phyloP scores from a whole-genome alignment of 306 rosid species.

The Delonix regia region DNA sequence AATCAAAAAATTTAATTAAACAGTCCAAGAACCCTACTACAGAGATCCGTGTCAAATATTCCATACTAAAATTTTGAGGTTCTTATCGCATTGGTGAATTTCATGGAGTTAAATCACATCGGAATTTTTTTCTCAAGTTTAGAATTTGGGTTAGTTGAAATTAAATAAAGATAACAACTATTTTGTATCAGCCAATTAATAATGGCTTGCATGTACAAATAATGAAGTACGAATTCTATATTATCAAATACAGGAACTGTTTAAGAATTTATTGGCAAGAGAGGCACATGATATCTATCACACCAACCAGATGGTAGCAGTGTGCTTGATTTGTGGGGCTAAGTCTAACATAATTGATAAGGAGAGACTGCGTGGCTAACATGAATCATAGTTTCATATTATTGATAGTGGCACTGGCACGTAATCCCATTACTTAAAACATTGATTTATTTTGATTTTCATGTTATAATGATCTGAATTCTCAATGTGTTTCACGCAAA shows the following conservation, averaged over 20 bases:
- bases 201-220: neutral
- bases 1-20: too few species aligned
- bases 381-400: neutral
- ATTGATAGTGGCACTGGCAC: neutral
- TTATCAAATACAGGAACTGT: neutral
- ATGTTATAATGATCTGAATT: slow-evolving; percentile 11
- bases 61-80: too few species aligned
- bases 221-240: neutral
- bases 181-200: neutral
- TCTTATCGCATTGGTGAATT: neutral
- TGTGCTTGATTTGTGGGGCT: slow-evolving; percentile 26
- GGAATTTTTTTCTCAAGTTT: neutral
- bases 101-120: neutral
- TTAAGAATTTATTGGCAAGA: neutral
- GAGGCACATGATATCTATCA: neutral
- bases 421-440: neutral
- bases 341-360: slow-evolving; percentile 1
- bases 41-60: too few species aligned
- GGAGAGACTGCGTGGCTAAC: neutral
- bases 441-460: neutral
- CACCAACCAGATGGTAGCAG: neutral
- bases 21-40: too few species aligned
- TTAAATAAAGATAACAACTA: neutral
- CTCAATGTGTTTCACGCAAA: neutral
- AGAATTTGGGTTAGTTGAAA: neutral